These are phyloP conservation scores for Trichoderma asperellum DNA, from an alignment of 2,329 filamentous ascomycete species.

Conservation along the genomic window DNA sequence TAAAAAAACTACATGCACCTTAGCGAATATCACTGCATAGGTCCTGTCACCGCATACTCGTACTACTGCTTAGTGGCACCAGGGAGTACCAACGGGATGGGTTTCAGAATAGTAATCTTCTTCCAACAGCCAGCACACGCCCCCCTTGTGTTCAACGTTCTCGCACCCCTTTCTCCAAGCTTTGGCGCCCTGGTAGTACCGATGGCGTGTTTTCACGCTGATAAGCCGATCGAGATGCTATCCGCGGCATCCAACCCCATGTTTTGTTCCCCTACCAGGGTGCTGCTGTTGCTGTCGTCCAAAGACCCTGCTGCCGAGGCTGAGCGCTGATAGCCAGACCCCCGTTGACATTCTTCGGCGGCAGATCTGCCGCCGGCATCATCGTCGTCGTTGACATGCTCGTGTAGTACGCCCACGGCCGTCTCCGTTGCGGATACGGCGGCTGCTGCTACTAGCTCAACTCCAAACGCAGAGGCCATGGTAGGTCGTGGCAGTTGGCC, in stretches of 20 bases:
- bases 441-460: slow-evolving; percentile 17
- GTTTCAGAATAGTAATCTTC: not conserved
- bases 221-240: slow-evolving; percentile 15
- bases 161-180: not conserved
- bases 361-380: slow-evolving; percentile 1
- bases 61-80: not conserved
- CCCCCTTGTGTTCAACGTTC: not conserved
- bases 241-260: not conserved
- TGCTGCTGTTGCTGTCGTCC: not conserved
- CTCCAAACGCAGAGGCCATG: slow-evolving; percentile 33
- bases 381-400: not conserved
- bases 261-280: not conserved
- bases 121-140: not conserved
- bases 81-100: not conserved
- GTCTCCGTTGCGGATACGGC: not conserved
- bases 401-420: not conserved
- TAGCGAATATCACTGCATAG: not conserved
- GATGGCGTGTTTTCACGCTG: not conserved
- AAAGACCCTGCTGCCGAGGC: not conserved
- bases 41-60: not conserved
- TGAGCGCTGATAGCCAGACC: slow-evolving; percentile 4
- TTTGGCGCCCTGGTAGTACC: not conserved
- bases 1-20: not conserved
- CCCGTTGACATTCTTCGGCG: not conserved
- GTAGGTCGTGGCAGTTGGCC: slow-evolving; percentile 41